Conservation (phyloP, 2,329 filamentous ascomycete species). For the Fusarium metavorans region DNA sequence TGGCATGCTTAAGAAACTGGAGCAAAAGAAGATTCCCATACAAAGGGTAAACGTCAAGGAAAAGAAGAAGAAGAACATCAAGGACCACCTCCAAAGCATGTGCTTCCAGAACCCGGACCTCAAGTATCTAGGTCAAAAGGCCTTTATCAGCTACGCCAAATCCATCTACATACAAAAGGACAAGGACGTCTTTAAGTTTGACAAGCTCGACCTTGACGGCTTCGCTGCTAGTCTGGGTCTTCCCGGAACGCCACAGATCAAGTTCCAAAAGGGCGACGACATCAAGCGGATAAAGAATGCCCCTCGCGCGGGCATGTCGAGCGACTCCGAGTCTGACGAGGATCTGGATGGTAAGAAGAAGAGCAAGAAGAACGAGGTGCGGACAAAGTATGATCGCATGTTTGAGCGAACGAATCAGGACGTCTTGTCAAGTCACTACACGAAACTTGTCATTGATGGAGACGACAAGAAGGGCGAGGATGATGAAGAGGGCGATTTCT, state of each 20-base stretch:
- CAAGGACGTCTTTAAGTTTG: slow-evolving; percentile 89
- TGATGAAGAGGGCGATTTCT: slow-evolving; percentile 83
- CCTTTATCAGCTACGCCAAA: slow-evolving; percentile 89
- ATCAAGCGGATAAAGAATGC: slow-evolving; percentile 90
- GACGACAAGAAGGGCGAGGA: slow-evolving; percentile 62
- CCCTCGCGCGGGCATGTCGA: slow-evolving; percentile 75
- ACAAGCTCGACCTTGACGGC: slow-evolving; percentile 85
- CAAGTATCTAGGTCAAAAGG: slow-evolving; percentile 96
- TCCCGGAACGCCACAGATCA: slow-evolving; percentile 91
- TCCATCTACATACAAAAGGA: slow-evolving; percentile 91
- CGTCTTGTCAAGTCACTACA: slow-evolving; percentile 93
- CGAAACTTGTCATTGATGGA: slow-evolving; percentile 79
- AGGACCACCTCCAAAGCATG: slow-evolving; percentile 89
- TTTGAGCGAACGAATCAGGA: slow-evolving; percentile 97
- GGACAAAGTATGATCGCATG: slow-evolving; percentile 98
- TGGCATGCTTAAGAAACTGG: slow-evolving; percentile 87
- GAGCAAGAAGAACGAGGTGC: slow-evolving; percentile 75
- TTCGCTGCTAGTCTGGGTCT: slow-evolving; percentile 88
- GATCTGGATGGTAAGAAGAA: slow-evolving; percentile 66
- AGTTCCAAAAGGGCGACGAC: slow-evolving; percentile 91
- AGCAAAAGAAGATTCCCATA: slow-evolving; percentile 90
- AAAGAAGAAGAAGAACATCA: slow-evolving; percentile 89
- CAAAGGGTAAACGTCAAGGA: slow-evolving; percentile 87
- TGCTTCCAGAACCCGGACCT: slow-evolving; percentile 94
- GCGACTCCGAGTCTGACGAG: slow-evolving; percentile 67